A percentile compares a stretch with the other conserved stretches of the same genome.
Conservation (phyloP, 495 filamentous ascomycete species). For the Stereocaulon alpinum region DNA sequence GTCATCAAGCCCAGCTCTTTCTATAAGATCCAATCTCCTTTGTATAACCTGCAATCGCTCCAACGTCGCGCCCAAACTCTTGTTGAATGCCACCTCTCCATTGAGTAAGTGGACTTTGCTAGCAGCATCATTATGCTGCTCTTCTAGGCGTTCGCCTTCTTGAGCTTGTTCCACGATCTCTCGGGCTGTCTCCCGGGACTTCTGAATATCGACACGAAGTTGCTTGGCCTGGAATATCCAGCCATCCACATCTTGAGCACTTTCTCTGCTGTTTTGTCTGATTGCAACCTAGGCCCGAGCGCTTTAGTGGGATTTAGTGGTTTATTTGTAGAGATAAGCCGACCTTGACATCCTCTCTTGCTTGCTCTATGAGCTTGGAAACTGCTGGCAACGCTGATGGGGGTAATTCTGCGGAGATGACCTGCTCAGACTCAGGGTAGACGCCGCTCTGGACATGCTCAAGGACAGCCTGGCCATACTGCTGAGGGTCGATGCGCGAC, state of each 20-base stretch:
- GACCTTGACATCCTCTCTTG: conserved; percentile 62
- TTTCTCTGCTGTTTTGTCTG: conserved; percentile 58
- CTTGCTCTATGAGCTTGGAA: conserved; percentile 52
- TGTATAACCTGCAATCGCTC: conserved; percentile 47
- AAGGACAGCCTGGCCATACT: conserved; percentile 57
- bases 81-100: conserved; percentile 68
- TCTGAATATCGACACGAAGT: conserved; percentile 71
- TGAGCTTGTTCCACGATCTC: conserved; percentile 66
- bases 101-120: conserved; percentile 60
- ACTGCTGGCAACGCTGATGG: conserved; percentile 48
- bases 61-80: conserved; percentile 52
- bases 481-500: conserved; percentile 24
- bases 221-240: conserved; percentile 79
- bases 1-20: conserved; percentile 26
- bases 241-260: conserved; percentile 63
- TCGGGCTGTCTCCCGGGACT: conserved; percentile 57
- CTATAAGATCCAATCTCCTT: conserved; percentile 27
- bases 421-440: conserved; percentile 63
- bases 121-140: conserved; percentile 52
- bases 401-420: conserved; percentile 53
- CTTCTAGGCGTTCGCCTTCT: conserved; percentile 47
- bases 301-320: background rate
- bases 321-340: background rate
- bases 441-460: conserved; percentile 57
- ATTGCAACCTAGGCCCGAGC: conserved; percentile 50